Evolutionary conservation across 352 stramenopile genomes (phyloP).

Genomic region (Halophytophthora batemanensis): DNA sequence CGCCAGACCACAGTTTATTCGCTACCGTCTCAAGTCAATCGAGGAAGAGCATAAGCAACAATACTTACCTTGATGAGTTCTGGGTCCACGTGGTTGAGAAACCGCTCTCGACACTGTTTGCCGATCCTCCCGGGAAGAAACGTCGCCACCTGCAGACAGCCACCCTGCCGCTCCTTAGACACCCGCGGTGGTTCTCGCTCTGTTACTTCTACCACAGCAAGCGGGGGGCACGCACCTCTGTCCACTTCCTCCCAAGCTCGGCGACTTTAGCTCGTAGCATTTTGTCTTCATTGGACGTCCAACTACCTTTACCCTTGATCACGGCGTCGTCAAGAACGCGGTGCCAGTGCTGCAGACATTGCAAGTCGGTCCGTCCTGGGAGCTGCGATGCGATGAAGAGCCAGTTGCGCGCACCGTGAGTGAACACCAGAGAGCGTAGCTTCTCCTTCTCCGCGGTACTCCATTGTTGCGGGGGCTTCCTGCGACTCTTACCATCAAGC

Average conservation of each 20-base stretch:
- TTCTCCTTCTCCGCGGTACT: conserved; percentile 25
- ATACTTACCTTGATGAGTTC: conserved; percentile 44
- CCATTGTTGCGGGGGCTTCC: conserved; percentile 20
- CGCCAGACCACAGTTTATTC: background rate
- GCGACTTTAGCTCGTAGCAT: conserved; percentile 39
- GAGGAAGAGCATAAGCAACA: too few relatives aligned
- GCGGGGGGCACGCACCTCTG: conserved; percentile 30
- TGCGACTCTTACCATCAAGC: background rate
- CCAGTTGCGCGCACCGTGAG: conserved; percentile 60
- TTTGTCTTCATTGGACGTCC: conserved; percentile 45
- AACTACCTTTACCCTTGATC: conserved; percentile 59
- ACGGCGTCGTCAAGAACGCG: conserved; percentile 47
- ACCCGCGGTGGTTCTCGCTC: background rate
- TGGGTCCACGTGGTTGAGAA: conserved; percentile 56
- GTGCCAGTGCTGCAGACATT: conserved; percentile 79
- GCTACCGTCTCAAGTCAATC: too few relatives aligned
- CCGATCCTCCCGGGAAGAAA: conserved; percentile 54
- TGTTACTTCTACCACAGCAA: background rate
- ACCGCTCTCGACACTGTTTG: conserved; percentile 76
- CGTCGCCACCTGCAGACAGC: conserved; percentile 39
- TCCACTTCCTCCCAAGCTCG: conserved; percentile 53
- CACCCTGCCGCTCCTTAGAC: conserved; percentile 2
- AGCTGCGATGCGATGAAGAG: conserved; percentile 75
- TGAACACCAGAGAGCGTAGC: conserved; percentile 33
- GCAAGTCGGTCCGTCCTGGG: conserved; percentile 58